phyloP scores from a whole-genome alignment of 805 yeast genomes.

The Candida manassasensis region DNA sequence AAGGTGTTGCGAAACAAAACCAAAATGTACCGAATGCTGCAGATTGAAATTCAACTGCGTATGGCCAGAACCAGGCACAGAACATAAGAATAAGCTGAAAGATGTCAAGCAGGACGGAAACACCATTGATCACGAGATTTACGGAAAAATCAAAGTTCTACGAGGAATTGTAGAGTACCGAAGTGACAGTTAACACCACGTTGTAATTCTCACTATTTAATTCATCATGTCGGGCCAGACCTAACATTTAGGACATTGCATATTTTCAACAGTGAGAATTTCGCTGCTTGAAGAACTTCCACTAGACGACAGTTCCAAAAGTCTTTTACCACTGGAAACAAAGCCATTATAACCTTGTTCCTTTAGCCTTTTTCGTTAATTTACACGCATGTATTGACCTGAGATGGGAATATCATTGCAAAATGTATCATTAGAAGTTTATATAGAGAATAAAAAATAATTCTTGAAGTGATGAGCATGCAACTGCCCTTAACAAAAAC shows the following conservation, averaged over 20 bases:
- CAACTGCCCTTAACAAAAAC: too few relatives aligned
- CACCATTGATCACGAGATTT: conserved; percentile 49
- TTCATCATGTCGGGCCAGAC: neutral
- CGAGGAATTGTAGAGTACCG: conserved; percentile 57
- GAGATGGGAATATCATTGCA: too few relatives aligned
- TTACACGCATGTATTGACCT: too few relatives aligned
- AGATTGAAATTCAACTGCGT: conserved; percentile 59
- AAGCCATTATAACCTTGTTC: too few relatives aligned
- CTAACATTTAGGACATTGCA: neutral
- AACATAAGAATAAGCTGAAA: conserved; percentile 53
- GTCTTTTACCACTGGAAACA: too few relatives aligned
- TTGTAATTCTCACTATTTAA: neutral
- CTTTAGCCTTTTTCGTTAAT: too few relatives aligned
- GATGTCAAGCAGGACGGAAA: conserved; percentile 46
- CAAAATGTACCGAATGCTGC: conserved; percentile 63
- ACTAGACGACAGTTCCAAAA: too few relatives aligned
- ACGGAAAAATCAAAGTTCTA: conserved; percentile 56
- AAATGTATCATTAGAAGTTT: too few relatives aligned
- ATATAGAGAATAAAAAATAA: too few relatives aligned
- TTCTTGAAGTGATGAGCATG: too few relatives aligned
- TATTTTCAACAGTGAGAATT: conserved; percentile 2
- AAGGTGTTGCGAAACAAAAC: conserved; percentile 69
- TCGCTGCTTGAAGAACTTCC: too few relatives aligned
- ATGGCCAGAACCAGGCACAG: conserved; percentile 74
- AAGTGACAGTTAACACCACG: conserved; percentile 12